These are phyloP conservation scores for Phytophthora palmivora DNA, from an alignment of 352 stramenopile genomes.

Conservation along the genomic window DNA sequence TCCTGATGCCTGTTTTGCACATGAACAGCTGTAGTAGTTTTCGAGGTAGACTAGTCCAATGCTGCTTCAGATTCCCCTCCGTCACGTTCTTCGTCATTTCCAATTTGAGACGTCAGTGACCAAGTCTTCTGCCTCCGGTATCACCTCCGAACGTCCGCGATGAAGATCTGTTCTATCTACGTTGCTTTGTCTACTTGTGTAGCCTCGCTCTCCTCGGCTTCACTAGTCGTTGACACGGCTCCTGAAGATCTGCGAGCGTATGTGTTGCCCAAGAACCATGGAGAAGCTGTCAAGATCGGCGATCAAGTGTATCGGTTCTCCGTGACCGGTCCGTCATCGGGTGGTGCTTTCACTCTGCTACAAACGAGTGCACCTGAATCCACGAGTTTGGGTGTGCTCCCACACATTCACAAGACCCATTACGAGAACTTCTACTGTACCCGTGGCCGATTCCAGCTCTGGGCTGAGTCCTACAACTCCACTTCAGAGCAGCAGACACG, in stretches of 20 bases:
- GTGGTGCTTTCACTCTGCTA: slow-evolving; percentile 46
- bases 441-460: slow-evolving; percentile 58
- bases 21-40: not conserved
- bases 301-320: slow-evolving; percentile 62
- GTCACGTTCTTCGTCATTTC: slow-evolving; percentile 17
- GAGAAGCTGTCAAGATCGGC: slow-evolving; percentile 43
- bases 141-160: not conserved
- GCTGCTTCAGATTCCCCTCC: not conserved
- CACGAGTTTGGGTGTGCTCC: slow-evolving; percentile 52
- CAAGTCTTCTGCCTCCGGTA: slow-evolving; percentile 3
- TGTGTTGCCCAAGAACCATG: slow-evolving; percentile 56
- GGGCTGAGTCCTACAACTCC: slow-evolving; percentile 43
- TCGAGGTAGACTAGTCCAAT: slow-evolving; percentile 14
- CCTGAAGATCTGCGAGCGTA: slow-evolving; percentile 53
- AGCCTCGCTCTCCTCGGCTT: slow-evolving; percentile 23
- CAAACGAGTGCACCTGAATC: slow-evolving; percentile 59
- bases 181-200: slow-evolving; percentile 22
- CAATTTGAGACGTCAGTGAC: slow-evolving; percentile 10
- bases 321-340: slow-evolving; percentile 57
- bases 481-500: slow-evolving; percentile 48
- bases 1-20: too few relatives aligned
- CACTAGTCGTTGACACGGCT: slow-evolving; percentile 51
- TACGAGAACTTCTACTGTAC: slow-evolving; percentile 73
- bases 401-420: slow-evolving; percentile 64
- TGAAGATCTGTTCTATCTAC: slow-evolving; percentile 37